Base-by-base conservation (phyloP, 495 filamentous ascomycete species). In the Talaromyces nanjingensis region DNA sequence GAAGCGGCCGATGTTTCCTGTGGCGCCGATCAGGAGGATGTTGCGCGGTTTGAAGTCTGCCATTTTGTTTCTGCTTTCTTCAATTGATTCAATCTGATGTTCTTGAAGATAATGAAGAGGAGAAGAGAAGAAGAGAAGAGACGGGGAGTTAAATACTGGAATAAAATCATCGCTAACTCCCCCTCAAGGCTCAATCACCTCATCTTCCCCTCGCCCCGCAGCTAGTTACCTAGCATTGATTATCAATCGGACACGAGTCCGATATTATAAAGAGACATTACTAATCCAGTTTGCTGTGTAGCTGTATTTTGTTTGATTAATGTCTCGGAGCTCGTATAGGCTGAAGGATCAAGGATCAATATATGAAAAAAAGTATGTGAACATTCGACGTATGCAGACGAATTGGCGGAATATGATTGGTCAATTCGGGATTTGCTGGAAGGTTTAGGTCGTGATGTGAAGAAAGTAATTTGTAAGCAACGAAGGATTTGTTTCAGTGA, bases 21-120 rank as follows among this genome's bases (percentile, higher is more conserved):
- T 91, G 18, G 86, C 88, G 18, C 89, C 88, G 70, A 91, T 83
- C 60, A 91, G 76, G 42, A 91, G 82, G 57, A 91, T 75, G 47
- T 84, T 84, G 20, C 59, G 59, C 22, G 59, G 59, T 47, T 42
- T 61, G 59, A 61, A 61, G 42, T 47, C 42, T 45, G 59, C 18
- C 24, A 45, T 45, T 61, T 29, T 55, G 20, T 20, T 55, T 55
- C 18, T 55, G 22, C 29, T 7, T 37, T 37, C 33, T 12, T 37
- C 33, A 11, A 37, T 37, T 37, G 33, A 12, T 37, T 8, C 9
- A 9, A 12, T 37, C 8, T 37, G 33, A 2, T 37, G 33, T 37
- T 37, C 9, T 12, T 11, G 9, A 9, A 37, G 9, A 37, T 0
- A 31, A 4, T 56, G 12, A 39, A 31, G 16, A 61, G 24, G 37